phyloP scores from a whole-genome alignment of 768 basidiomycete genomes.

The Cantharellus anzutake region DNA sequence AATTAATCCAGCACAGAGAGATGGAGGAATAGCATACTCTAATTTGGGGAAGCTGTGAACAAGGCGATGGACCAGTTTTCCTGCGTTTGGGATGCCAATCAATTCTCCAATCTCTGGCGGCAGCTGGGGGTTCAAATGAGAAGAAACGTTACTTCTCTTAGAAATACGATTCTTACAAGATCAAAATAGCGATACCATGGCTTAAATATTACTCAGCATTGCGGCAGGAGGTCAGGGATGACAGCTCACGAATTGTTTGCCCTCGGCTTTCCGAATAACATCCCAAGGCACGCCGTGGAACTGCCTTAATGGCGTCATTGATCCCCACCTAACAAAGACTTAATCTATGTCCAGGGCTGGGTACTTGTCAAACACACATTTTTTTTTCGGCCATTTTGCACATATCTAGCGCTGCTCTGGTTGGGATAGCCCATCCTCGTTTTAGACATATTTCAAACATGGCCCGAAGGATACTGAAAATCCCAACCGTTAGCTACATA shows the following conservation, averaged over 20 bases:
- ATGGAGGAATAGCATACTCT: conserved; percentile 30
- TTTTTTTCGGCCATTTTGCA: conserved; percentile 92
- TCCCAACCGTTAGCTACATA: no score
- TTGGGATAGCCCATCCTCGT: conserved; percentile 93
- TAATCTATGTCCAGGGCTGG: conserved; percentile 2
- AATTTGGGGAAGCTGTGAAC: conserved; percentile 95
- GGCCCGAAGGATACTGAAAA: conserved; percentile 64
- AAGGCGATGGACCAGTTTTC: conserved; percentile 74
- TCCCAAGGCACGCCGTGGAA: conserved; percentile 82
- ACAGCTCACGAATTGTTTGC: conserved; percentile 79
- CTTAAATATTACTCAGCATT: conserved; percentile 17
- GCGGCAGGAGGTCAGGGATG: background rate
- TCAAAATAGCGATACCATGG: conserved; percentile 98
- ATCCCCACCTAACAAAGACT: conserved; percentile 56
- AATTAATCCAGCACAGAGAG: background rate
- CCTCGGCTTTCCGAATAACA: conserved; percentile 77
- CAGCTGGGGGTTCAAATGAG: conserved; percentile 18
- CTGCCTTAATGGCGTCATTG: conserved; percentile 93
- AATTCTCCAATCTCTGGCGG: conserved; percentile 91
- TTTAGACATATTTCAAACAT: conserved; percentile 97
- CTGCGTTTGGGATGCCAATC: conserved; percentile 85
- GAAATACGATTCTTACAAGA: conserved; percentile 23
- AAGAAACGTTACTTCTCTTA: background rate
- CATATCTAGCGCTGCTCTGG: conserved; percentile 74
- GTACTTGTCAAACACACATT: conserved; percentile 30